phyloP scores from a whole-genome alignment of 805 yeast species.

The Nakazawaea pomicola region DNA sequence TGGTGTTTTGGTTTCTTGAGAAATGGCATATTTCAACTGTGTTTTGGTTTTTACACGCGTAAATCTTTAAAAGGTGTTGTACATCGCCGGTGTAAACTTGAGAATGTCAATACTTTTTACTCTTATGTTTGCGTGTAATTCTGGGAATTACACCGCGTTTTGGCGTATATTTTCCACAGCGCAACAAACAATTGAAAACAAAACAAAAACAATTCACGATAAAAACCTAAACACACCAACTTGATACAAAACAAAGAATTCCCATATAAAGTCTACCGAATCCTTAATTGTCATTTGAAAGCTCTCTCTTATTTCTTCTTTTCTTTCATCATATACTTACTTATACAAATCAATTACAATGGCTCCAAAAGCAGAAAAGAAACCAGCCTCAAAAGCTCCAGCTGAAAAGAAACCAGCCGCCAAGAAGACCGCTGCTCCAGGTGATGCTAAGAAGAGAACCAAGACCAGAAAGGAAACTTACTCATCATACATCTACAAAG shows the following conservation, averaged over 20 bases:
- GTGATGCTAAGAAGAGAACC: constrained; percentile 85
- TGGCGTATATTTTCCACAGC: background rate
- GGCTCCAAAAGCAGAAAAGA: constrained; percentile 63
- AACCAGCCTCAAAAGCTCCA: constrained; percentile 93
- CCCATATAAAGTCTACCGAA: background rate
- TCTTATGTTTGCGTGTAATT: constrained; percentile 1
- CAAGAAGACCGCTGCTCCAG: constrained; percentile 80
- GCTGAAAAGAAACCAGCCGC: constrained; percentile 95
- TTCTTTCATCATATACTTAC: background rate
- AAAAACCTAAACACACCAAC: background rate
- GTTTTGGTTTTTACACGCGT: constrained; percentile 4
- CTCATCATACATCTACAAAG: constrained; percentile 97
- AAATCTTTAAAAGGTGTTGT: no score
- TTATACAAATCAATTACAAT: constrained; percentile 30
- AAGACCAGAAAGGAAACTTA: constrained; percentile 97
- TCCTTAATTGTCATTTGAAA: background rate
- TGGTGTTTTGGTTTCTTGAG: no score
- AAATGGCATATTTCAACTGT: no score
- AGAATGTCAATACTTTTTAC: background rate
- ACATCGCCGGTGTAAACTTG: background rate
- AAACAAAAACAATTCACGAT: constrained; percentile 1
- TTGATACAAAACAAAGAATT: background rate
- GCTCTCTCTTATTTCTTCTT: background rate
- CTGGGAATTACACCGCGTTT: constrained; percentile 2
- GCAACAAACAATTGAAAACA: background rate